Evolutionary conservation across 257 asterid species (phyloP).

Genomic region (Solanum sitiens): DNA sequence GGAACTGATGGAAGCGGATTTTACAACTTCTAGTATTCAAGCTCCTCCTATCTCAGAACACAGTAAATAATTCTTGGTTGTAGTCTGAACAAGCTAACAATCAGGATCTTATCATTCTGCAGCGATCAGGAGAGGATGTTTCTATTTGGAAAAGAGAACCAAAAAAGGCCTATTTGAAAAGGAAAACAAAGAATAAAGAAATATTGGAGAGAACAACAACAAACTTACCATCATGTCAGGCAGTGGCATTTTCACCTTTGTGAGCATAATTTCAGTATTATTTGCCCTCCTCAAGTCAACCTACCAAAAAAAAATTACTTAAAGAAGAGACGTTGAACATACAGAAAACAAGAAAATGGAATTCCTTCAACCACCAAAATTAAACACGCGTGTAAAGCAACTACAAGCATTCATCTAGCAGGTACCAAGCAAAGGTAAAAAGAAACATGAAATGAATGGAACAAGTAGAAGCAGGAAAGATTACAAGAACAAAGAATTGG

Average conservation of each 20-base stretch:
- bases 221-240: constrained; percentile 95
- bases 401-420: neutral
- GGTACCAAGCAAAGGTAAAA: neutral
- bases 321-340: neutral
- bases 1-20: neutral
- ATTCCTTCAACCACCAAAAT: neutral
- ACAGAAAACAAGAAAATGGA: neutral
- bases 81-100: neutral
- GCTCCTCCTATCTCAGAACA: neutral
- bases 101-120: neutral
- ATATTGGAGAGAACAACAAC: neutral
- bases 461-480: neutral
- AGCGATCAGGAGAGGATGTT: neutral
- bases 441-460: neutral
- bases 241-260: constrained; percentile 99
- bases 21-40: neutral
- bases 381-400: neutral
- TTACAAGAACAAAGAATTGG: neutral
- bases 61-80: neutral
- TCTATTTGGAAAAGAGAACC: neutral
- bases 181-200: neutral
- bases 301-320: constrained; percentile 29
- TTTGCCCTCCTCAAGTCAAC: constrained; percentile 96
- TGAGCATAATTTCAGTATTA: constrained; percentile 98
- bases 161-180: neutral